These are phyloP conservation scores for Eucalyptus pumila DNA, from an alignment of 345 rosid genomes.

Conservation along the genomic window DNA sequence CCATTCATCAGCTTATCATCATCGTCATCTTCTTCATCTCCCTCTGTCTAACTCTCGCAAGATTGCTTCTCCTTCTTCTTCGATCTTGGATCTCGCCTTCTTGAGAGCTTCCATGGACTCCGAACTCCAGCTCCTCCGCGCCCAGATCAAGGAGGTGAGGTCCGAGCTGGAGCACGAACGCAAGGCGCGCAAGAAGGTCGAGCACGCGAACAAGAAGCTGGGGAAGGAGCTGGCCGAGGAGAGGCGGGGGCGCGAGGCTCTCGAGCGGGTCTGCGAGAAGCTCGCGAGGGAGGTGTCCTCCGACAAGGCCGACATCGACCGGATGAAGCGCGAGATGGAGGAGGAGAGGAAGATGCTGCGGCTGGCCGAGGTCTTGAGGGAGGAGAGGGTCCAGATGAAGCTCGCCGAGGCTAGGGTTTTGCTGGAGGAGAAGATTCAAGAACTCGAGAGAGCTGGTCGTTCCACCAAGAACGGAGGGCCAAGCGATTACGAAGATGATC, in stretches of 20 bases:
- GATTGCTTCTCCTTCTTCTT: constrained; percentile 9
- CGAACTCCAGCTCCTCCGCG: constrained; percentile 16
- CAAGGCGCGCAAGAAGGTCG: constrained; percentile 47
- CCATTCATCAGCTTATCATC: constrained; percentile 7
- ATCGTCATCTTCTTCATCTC: constrained; percentile 1
- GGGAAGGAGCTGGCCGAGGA: constrained; percentile 58
- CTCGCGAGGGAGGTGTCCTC: constrained; percentile 42
- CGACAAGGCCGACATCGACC: constrained; percentile 35
- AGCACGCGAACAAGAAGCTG: constrained; percentile 45
- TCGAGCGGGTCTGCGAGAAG: constrained; percentile 49
- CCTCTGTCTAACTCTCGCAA: constrained; percentile 17
- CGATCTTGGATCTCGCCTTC: constrained; percentile 35
- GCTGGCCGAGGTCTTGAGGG: constrained; percentile 66
- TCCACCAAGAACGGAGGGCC: background rate
- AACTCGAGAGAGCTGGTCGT: constrained; percentile 14
- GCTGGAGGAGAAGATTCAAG: constrained; percentile 58
- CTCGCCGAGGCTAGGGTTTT: constrained; percentile 63
- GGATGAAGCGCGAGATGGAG: constrained; percentile 48
- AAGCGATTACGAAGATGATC: background rate
- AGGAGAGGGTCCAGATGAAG: constrained; percentile 92
- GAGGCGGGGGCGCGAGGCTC: constrained; percentile 44
- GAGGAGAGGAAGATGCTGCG: constrained; percentile 77
- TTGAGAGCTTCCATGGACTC: background rate
- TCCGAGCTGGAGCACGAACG: constrained; percentile 62
- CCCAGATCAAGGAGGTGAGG: constrained; percentile 52